Percentiles rank a stretch among this genome's conserved stretches.
Conservation (phyloP, 306 rosid genomes). For the Prunus mongolica region DNA sequence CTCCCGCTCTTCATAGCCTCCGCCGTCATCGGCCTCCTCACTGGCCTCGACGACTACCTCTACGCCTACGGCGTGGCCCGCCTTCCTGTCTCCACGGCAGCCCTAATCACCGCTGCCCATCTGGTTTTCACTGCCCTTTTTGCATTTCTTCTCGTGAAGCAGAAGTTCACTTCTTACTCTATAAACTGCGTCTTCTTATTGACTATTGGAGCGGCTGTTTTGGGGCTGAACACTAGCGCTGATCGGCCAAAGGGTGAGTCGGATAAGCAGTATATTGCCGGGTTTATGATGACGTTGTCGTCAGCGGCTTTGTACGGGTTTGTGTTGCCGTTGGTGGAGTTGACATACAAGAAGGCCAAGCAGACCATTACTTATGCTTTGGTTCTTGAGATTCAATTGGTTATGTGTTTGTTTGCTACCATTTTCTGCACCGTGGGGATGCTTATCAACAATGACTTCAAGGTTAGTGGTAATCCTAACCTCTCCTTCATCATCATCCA, state of each 20-base stretch:
- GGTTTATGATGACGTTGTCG: conserved; percentile 62
- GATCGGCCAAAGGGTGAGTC: conserved; percentile 75
- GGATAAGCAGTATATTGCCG: conserved; percentile 33
- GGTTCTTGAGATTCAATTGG: conserved; percentile 79
- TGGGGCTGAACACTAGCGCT: conserved; percentile 53
- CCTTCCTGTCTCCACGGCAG: conserved; percentile 61
- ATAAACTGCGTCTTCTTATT: conserved; percentile 58
- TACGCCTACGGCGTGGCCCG: conserved; percentile 62
- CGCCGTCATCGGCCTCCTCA: conserved; percentile 43
- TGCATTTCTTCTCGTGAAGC: conserved; percentile 48
- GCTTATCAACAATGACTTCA: conserved; percentile 67
- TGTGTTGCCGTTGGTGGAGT: conserved; percentile 65
- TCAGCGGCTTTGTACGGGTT: conserved; percentile 72
- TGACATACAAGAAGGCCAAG: conserved; percentile 50
- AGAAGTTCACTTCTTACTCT: conserved; percentile 56
- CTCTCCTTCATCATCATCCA: too few species aligned
- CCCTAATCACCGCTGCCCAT: conserved; percentile 57
- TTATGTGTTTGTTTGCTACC: conserved; percentile 68
- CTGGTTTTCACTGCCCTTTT: conserved; percentile 70
- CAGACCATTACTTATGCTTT: conserved; percentile 55
- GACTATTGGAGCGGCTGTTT: conserved; percentile 54
- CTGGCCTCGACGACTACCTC: conserved; percentile 61
- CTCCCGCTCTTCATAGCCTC: conserved; percentile 36
- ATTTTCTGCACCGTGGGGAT: conserved; percentile 63
- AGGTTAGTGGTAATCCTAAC: conserved; percentile 32